Evolutionary conservation across 148 eudicot genomes (phyloP).

Genomic region (Persicaria maculosa): DNA sequence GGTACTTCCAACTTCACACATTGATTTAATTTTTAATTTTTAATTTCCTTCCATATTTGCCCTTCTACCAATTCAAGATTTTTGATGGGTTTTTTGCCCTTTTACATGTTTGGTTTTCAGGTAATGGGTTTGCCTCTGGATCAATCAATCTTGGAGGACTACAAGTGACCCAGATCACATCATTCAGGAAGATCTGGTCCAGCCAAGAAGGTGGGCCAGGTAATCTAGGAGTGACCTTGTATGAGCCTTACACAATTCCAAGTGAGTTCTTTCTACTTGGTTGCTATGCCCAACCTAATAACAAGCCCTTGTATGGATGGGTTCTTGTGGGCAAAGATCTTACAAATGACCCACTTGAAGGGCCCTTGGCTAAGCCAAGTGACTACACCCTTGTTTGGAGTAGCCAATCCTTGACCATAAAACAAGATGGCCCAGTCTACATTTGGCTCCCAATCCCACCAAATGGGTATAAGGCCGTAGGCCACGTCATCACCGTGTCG

Average conservation of each 20-base stretch:
- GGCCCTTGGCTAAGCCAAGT: constrained; percentile 20
- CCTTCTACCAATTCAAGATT: background rate
- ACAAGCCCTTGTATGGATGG: constrained; percentile 27
- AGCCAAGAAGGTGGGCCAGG: constrained; percentile 30
- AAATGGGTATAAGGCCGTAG: constrained; percentile 29
- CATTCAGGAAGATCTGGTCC: constrained; percentile 33
- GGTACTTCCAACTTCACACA: constrained; percentile 12
- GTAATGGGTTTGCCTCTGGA: constrained; percentile 31
- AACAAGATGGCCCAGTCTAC: constrained; percentile 23
- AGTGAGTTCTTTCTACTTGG: constrained; percentile 28
- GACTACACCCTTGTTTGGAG: constrained; percentile 42
- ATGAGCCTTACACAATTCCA: constrained; percentile 28
- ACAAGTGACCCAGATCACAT: constrained; percentile 19
- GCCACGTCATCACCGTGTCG: constrained; percentile 24
- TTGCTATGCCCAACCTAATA: constrained; percentile 30
- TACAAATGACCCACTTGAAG: constrained; percentile 7
- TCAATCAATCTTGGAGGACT: constrained; percentile 36
- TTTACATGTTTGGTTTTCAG: constrained; percentile 13
- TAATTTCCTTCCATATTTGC: background rate
- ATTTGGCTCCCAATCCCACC: constrained; percentile 34
- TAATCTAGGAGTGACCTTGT: constrained; percentile 26
- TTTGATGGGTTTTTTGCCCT: background rate
- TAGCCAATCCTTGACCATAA: constrained; percentile 21
- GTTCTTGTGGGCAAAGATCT: constrained; percentile 28
- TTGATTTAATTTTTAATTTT: background rate